phyloP scores from a whole-genome alignment of 345 rosid genomes.

The Linum lewisii region DNA sequence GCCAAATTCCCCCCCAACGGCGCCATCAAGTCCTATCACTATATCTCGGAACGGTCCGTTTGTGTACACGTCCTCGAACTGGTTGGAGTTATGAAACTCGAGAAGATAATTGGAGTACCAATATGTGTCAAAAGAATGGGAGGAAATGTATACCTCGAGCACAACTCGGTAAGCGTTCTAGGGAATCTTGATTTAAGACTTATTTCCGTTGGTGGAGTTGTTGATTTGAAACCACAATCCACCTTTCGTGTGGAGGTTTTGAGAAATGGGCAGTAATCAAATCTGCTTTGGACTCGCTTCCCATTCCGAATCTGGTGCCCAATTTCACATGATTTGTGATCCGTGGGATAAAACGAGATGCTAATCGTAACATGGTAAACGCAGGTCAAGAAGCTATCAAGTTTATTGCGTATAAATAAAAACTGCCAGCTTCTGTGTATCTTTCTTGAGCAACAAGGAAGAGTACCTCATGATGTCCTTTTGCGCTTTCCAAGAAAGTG shows the following conservation, averaged over 20 bases:
- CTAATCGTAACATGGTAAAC: slow-evolving; percentile 61
- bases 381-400: no score
- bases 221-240: slow-evolving; percentile 80
- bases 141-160: slow-evolving; percentile 79
- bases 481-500: slow-evolving; percentile 63
- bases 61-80: slow-evolving; percentile 34
- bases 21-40: slow-evolving; percentile 52
- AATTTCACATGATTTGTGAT: background rate
- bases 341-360: slow-evolving; percentile 49
- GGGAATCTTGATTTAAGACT: slow-evolving; percentile 46
- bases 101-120: slow-evolving; percentile 68
- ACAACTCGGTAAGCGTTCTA: slow-evolving; percentile 78
- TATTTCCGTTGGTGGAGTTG: slow-evolving; percentile 30
- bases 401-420: slow-evolving; percentile 59
- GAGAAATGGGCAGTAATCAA: slow-evolving; percentile 67
- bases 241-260: slow-evolving; percentile 29
- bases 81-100: slow-evolving; percentile 52
- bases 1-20: slow-evolving; percentile 59
- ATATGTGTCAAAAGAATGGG: slow-evolving; percentile 80
- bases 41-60: slow-evolving; percentile 95
- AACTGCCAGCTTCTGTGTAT: slow-evolving; percentile 52
- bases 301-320: slow-evolving; percentile 8
- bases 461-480: slow-evolving; percentile 80
- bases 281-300: slow-evolving; percentile 31
- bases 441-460: slow-evolving; percentile 48